Base-by-base conservation (phyloP, 768 basidiomycete species). In the Podaxis rugospora region DNA sequence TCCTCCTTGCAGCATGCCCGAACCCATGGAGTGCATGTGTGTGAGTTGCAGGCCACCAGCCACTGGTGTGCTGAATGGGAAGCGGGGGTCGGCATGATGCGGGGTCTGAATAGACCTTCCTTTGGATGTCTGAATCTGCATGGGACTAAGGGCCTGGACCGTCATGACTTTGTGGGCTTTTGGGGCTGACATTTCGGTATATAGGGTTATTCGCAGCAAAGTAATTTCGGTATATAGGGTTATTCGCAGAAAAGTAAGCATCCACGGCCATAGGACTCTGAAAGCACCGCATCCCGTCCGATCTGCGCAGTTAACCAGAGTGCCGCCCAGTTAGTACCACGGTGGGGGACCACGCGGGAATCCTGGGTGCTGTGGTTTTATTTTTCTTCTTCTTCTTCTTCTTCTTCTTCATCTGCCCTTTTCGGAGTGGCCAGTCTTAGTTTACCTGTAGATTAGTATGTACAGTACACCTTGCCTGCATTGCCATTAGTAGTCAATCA, bases 91-190 rank as follows among this genome's bases (percentile, higher is more conserved):
- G 86, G 79, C 79, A 75, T 76, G 70, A 82, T 91, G 89, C 78
- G 85, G 79, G 88, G 36, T 39, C 71, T 73, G 67, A 68, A 78
- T 83, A 72, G 79, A 85, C 84, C 89, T 89, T 90, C 88, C 88
- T 87, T 89, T 88, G 89, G 88, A 90, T 90, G 89, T 89, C 88
- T 90, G 89, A 90, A 72, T 74, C 70, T 67, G 39, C 16, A 39
- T 39, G 39, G 39, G 11, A 13, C 39, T 4, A 10, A 39, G 39
- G 2, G 2, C 11, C 11, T 10, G 16, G 39, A 39, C 11, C 1
- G 21, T 21, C 21, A 21, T 21, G 21, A 21, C 39, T 16, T 39
- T 13, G 10, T 16, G 16, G 39, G 10, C 16, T 39, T 74, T 66
- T 64, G n/a, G 13, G 11, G 49, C 36, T 53, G n/a, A 46, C 44